phyloP scores from a whole-genome alignment of 257 asterid genomes.

The Ajuga chamaepitys region DNA sequence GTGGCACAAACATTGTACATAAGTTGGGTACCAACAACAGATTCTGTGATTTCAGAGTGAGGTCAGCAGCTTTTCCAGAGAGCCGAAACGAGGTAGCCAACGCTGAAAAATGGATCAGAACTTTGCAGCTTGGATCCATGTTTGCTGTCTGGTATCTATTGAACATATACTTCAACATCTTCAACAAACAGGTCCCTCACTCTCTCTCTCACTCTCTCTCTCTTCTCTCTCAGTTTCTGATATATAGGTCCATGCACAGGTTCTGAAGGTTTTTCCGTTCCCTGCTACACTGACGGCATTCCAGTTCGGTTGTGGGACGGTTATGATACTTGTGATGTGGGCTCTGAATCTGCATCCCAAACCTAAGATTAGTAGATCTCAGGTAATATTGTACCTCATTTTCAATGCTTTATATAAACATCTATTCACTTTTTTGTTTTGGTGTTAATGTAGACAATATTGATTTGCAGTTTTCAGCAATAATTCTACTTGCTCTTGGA shows the following conservation, averaged over 20 bases:
- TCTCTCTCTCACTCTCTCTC: not conserved
- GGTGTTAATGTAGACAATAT: not conserved
- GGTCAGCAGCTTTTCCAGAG: conserved; percentile 45
- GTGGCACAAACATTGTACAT: not conserved
- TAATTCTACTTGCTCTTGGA: conserved; percentile 52
- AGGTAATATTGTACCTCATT: conserved; percentile 25
- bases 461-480: conserved; percentile 41
- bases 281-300: conserved; percentile 81
- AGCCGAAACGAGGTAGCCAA: conserved; percentile 20
- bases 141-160: conserved; percentile 66
- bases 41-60: conserved; percentile 20
- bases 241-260: conserved; percentile 25
- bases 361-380: conserved; percentile 60
- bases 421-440: not conserved
- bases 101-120: conserved; percentile 10
- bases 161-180: conserved; percentile 83
- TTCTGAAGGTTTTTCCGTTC: conserved; percentile 65
- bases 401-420: not conserved
- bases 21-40: conserved; percentile 6
- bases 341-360: conserved; percentile 55
- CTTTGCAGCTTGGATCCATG: conserved; percentile 63
- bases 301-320: conserved; percentile 78
- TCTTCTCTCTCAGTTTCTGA: not conserved
- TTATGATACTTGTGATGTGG: conserved; percentile 62
- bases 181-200: conserved; percentile 64